These are phyloP conservation scores for Aspergillus affinis DNA, from an alignment of 495 filamentous ascomycete genomes.

Conservation along the genomic window DNA sequence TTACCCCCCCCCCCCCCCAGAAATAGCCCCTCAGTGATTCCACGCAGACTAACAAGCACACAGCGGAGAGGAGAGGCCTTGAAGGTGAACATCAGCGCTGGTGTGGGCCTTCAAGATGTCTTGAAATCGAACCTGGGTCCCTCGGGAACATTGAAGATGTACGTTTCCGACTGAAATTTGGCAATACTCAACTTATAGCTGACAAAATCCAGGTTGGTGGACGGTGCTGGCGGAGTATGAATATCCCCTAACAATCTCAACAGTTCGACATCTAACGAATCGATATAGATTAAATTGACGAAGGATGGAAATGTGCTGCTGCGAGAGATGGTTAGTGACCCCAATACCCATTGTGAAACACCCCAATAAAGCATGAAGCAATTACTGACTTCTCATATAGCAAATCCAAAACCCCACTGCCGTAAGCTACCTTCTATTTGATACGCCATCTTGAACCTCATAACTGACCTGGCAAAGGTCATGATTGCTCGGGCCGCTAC, in stretches of 20 bases:
- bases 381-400: conserved; percentile 43
- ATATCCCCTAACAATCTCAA: conserved; percentile 13
- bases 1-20: conserved; percentile 18
- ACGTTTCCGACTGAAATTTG: conserved; percentile 24
- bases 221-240: conserved; percentile 87
- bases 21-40: conserved; percentile 31
- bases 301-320: conserved; percentile 97
- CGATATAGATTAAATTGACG: conserved; percentile 87
- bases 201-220: conserved; percentile 71
- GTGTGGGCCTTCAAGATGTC: conserved; percentile 93
- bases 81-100: conserved; percentile 92
- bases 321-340: conserved; percentile 83
- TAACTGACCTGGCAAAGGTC: conserved; percentile 52
- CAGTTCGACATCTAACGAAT: conserved; percentile 17
- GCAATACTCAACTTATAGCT: conserved; percentile 25
- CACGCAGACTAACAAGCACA: conserved; percentile 41
- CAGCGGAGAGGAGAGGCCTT: conserved; percentile 95
- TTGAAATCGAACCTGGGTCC: conserved; percentile 95
- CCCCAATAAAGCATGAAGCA: neutral
- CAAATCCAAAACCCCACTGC: conserved; percentile 87
- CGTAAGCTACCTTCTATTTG: conserved; percentile 46
- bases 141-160: conserved; percentile 96
- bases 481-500: conserved; percentile 99
- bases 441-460: conserved; percentile 12
- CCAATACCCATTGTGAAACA: neutral